Conservation (phyloP, 2,329 filamentous ascomycete species). For the Fusarium virguliforme region DNA sequence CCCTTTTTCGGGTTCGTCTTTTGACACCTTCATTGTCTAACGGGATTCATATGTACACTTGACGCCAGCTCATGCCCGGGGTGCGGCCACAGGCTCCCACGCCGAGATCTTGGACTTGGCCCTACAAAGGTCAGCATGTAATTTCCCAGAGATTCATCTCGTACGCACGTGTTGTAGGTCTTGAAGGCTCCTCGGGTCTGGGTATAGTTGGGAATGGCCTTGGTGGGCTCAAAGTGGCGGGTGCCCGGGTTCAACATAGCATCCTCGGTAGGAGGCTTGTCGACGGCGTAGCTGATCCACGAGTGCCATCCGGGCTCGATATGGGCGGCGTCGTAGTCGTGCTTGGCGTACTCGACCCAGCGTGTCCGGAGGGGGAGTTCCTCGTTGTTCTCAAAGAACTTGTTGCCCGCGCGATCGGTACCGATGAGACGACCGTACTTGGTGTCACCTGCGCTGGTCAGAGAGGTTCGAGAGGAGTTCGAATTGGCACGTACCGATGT, state of each 20-base stretch:
- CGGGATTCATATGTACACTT: constrained; percentile 53
- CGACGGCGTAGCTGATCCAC: constrained; percentile 95
- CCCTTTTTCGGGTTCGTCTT: constrained; percentile 27
- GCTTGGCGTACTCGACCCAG: constrained; percentile 97
- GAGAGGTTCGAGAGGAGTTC: constrained; percentile 1
- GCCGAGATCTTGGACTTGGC: constrained; percentile 68
- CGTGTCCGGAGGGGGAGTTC: constrained; percentile 95
- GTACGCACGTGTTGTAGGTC: constrained; percentile 92
- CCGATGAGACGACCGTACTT: constrained; percentile 92
- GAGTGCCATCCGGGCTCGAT: constrained; percentile 98
- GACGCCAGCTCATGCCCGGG: constrained; percentile 51
- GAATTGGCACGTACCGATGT: constrained; percentile 65
- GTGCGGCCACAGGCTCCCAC: constrained; percentile 66
- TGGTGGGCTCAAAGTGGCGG: constrained; percentile 82
- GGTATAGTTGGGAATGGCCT: constrained; percentile 82
- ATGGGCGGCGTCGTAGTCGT: constrained; percentile 86
- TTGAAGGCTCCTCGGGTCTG: constrained; percentile 85
- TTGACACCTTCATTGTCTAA: constrained; percentile 41
- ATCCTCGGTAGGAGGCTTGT: constrained; percentile 87
- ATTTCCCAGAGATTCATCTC: neutral
- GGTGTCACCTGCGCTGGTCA: constrained; percentile 82
- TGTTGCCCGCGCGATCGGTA: constrained; percentile 93
- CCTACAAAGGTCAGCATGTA: constrained; percentile 55
- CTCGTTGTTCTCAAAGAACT: constrained; percentile 96
- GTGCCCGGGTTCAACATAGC: constrained; percentile 76